Evolutionary conservation across 441 rosid genomes (phyloP), one percentile per base, ranked within the genome.

Genomic region (Euphorbia schlechtendalii): DNA sequence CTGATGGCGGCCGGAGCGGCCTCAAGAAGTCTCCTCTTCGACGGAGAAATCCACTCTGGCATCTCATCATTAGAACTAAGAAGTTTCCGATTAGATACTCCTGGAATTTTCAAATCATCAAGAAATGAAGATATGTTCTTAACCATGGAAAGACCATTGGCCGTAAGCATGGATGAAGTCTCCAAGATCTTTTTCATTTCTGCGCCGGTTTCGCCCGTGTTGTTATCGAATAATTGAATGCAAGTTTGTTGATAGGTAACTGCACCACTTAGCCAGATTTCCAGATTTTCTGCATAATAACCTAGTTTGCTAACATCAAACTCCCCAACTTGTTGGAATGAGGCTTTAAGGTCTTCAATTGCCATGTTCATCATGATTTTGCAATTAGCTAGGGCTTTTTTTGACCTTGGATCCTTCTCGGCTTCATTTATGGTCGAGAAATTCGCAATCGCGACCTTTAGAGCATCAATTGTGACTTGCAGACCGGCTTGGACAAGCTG

Each of bases 131-230:
- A 65, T 5, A 87, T 59, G 36, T 77, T 80, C 5, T 70, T 57
- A 27, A 85, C 77, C 91, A 92, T 86, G 28, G 90, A 93, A 17
- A 92, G 82, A 36, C 86, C 89, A 56, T 87, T 92, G 73, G 86
- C 80, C 2, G 84, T 82, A 21, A 84, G 85, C 74, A 82, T 77
- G 54, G 68, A 77, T 3, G 90, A 73, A 18, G 77, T 69, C 41
- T 59, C 36, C 54, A 90, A 64, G 24, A 85, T 32, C 10, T 65
- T 69, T 57, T 52, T 73, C 87, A 90, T 88, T 21, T 84, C 84
- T n/a, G 73, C 21, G 0, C 78, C 80, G 0, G 84, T 82, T 2
- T 58, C 55, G 1, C 86, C 82, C 1, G 86, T 84, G 7, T 84
- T 81, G 70, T 89, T 86, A 11, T 70, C 71, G 46, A 92, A 89